Conservation (phyloP, 768 basidiomycete genomes). For the Podaxis carcinomalis region DNA sequence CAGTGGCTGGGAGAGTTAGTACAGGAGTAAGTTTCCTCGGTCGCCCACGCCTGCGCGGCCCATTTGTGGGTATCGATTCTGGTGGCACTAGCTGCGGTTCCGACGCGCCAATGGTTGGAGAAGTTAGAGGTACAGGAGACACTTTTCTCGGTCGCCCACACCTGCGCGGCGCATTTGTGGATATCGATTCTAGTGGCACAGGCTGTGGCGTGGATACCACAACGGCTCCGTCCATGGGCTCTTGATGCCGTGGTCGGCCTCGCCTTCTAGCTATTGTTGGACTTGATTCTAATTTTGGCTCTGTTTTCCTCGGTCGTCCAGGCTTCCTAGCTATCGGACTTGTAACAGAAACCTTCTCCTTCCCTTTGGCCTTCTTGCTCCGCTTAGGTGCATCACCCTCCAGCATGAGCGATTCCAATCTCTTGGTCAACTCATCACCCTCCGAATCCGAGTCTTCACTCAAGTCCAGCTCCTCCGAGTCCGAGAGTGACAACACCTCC, state of each 20-base stretch:
- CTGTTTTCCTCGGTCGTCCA: not conserved
- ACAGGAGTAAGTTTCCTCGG: not conserved
- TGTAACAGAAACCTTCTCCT: not conserved
- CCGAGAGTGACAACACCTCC: not conserved
- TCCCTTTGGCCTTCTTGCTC: not conserved
- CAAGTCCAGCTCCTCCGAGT: slow-evolving; percentile 10
- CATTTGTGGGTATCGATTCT: not conserved
- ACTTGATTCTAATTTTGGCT: not conserved
- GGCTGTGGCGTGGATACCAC: not conserved
- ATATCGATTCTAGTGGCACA: not conserved
- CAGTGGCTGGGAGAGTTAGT: not conserved
- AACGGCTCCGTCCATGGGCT: not conserved
- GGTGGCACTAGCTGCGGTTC: not conserved
- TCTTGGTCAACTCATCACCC: not conserved
- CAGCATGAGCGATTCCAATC: not conserved
- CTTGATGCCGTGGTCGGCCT: not conserved
- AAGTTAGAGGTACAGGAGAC: not conserved
- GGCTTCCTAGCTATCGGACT: not conserved
- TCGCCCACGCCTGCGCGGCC: not conserved
- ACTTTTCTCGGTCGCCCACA: slow-evolving; percentile 2
- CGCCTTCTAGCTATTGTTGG: not conserved
- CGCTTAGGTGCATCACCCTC: not conserved
- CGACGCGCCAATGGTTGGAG: not conserved
- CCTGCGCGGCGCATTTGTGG: not conserved
- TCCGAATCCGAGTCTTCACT: not conserved